Base-by-base conservation (phyloP, 768 basidiomycete genomes). In the Tremella mesenterica region DNA sequence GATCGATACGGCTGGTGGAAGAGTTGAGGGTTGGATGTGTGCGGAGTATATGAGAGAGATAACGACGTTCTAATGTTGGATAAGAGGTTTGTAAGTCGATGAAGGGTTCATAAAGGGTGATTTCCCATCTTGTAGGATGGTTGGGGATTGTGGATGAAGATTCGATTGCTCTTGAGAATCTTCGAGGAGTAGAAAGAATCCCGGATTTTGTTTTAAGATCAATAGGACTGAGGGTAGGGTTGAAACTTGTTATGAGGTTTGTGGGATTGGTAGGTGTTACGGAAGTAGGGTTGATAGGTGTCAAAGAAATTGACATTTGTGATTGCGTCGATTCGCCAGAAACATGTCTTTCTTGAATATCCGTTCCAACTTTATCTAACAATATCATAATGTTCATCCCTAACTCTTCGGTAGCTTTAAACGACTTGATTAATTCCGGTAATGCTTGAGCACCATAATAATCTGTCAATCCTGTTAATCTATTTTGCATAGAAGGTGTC, bases 91-190 rank as follows among this genome's bases (percentile, higher is more conserved):
- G 93, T 57, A 85, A 85, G 63, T 92, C 87, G 23, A 93, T 78
- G 76, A 96, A 97, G 1, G 93, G 89, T 68, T 92, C 90, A 69
- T 91, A 95, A 14, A 99, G 76, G 47, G 85, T 84, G 51, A 84
- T 84, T 64, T 96, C 90, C 95, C 95, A 97, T 18, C 58, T 50
- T 6, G 53, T 41, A 39, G 48, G 47, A n/a, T 27, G 44, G n/a
- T 26, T 54, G 20, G 54, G 46, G 21, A 47, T 21, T n/a, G 12
- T 18, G 7, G 16, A 18, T 4, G 41, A 44, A 3, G 29, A 21
- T 20, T 29, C 39, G 1, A 57, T 45, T 41, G 56, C 63, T 53
- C 63, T 55, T 53, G 56, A 74, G 71, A 57, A 54, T 43, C 73
- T 63, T 39, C 59, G 21, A 41, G 59, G 57, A 16, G 57, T 39